Base-by-base conservation (phyloP, 306 rosid species). In the Glycine tomentella region DNA sequence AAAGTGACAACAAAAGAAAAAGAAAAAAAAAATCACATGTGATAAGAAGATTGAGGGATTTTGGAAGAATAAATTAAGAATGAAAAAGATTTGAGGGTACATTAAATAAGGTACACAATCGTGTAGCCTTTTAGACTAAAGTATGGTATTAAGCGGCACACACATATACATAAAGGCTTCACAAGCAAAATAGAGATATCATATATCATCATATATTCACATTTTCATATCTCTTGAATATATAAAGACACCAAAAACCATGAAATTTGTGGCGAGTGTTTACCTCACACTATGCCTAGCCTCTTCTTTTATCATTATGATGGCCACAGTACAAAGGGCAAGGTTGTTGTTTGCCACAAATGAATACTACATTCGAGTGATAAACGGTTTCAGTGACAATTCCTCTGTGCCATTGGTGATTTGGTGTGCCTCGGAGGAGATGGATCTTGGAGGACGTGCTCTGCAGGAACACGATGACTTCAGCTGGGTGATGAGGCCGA, bases 401-500 rank as follows among this genome's bases (percentile, higher is more conserved):
- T 88, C 94, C 0, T 94, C 98, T 0, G 52, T 90, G 81, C 97
- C 98, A 16, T 66, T 94, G 56, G 94, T 94, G 0, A 91, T 94
- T 3, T 94, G 98, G 98, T 94, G 98, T 17, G 66, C 94, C 0
- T 91, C 97, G 0, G 78, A 85, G 56, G 87, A 90, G 38, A 75
- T 77, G 15, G 97, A 92, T 53, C 82, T 94, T 1, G 98, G 98
- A 0, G 97, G 98, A 0, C 86, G 98, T 2, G 98, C 97, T 0
- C 84, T 94, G 16, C 98, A 94, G 42, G 97, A 94, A 50, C 86
- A 83, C 6, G 98, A 94, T 40, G 97, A 92, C 4, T 94, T 94
- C 79, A 88, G 97, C 31, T 94, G 98, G 98, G 72, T 75, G 12
- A 82, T 91, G 77, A 85, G 55, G 69, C 87, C 87, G 0, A 75